Base-by-base conservation (phyloP, 345 rosid species). In the Bruguiera gymnorhiza region DNA sequence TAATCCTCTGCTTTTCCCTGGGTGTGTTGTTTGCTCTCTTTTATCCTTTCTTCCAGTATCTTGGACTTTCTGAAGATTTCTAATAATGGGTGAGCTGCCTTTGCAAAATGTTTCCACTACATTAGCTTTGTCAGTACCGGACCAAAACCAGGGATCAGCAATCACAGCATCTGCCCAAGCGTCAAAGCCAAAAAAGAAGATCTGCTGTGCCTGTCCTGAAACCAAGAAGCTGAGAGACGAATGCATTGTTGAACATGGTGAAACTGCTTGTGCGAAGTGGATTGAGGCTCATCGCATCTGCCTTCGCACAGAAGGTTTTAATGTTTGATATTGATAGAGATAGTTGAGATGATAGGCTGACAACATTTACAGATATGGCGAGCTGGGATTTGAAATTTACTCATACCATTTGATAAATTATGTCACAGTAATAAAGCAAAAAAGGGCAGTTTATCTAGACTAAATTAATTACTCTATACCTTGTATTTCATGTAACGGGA, bases 191-290 rank as follows among this genome's bases (percentile, higher is more conserved):
- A 89, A 87, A 81, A 92, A 86, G 91, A 93, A 79, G 83, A 91
- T 93, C 66, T 93, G 97, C 32, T 91, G 97, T 71, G 97, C 98
- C 57, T 93, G 97, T 73, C 97, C 96, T 1, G 96, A 89, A 9
- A 89, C 96, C 2, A 91, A 94, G 83, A 86, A 75, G 84, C 84
- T 94, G 57, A 88, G 98, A 79, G 98, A 94, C 48, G 96, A 88
- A 85, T 91, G 95, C 86, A 84, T 95, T 20, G 92, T 94, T 29
- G 79, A 88, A 79, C 90, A 91, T 50, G 96, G 90, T 66, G 96
- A 94, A 84, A 81, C 83, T 4, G 90, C 93, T 72, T 91, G 98
- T 74, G 78, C 78, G n/a, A 89, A 95, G 84, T 91, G 96, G 97
- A 95, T 91, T 3, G 93, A 92, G 69, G 98, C 96, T 85, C 97